Evolutionary conservation across 495 filamentous ascomycete genomes (phyloP).

Genomic region (Recurvomyces mirabilis): DNA sequence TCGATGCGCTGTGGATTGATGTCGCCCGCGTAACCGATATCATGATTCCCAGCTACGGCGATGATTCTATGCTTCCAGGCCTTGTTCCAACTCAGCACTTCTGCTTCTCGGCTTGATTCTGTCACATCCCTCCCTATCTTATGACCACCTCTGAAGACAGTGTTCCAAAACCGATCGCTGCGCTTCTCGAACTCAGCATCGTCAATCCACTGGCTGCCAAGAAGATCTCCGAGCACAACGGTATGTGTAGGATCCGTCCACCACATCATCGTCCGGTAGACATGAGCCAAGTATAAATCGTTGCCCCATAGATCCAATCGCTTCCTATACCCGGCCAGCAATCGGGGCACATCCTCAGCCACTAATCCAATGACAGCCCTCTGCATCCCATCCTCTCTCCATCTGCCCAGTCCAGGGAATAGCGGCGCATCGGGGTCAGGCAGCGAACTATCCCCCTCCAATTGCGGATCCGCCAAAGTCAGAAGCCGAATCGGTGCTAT

Average conservation of each 20-base stretch:
- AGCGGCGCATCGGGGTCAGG: constrained; percentile 47
- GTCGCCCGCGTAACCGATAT: constrained; percentile 92
- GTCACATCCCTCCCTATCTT: constrained; percentile 38
- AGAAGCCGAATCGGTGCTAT: constrained; percentile 75
- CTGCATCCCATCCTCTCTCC: constrained; percentile 36
- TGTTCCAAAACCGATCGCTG: constrained; percentile 65
- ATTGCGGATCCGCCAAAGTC: constrained; percentile 83
- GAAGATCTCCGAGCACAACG: constrained; percentile 75
- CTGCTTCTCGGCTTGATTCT: constrained; percentile 20
- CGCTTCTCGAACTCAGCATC: constrained; percentile 71
- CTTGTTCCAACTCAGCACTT: constrained; percentile 41
- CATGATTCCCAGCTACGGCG: constrained; percentile 87
- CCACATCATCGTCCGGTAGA: constrained; percentile 76
- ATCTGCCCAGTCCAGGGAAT: constrained; percentile 40
- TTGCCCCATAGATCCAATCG: constrained; percentile 81
- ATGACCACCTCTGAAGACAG: constrained; percentile 59
- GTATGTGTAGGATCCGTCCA: constrained; percentile 78
- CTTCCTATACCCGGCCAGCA: constrained; percentile 56
- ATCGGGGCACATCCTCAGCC: constrained; percentile 52
- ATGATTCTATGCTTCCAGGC: constrained; percentile 68
- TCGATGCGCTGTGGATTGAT: constrained; percentile 56
- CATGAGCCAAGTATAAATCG: constrained; percentile 87
- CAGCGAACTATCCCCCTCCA: constrained; percentile 85
- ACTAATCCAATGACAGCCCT: constrained; percentile 31
- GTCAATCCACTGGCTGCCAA: constrained; percentile 93